Evolutionary conservation across 306 rosid species (phyloP).

Genomic region (Boehmeria nivea): DNA sequence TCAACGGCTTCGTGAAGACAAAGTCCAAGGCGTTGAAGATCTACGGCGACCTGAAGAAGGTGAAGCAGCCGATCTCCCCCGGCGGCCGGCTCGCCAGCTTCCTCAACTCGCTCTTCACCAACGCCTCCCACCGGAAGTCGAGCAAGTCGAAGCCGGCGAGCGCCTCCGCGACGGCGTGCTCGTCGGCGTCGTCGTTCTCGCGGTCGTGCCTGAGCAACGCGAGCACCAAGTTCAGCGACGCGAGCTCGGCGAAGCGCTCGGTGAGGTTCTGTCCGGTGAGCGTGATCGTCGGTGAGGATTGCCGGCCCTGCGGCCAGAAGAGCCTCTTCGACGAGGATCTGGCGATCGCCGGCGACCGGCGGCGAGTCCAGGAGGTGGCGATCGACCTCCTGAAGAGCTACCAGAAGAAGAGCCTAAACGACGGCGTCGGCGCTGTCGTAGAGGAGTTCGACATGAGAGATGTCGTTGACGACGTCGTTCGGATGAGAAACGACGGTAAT

Average conservation of each 20-base stretch:
- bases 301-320: conserved; percentile 79
- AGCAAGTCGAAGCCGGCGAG: conserved; percentile 33
- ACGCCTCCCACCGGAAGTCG: conserved; percentile 14
- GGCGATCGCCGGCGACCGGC: conserved; percentile 28
- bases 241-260: conserved; percentile 48
- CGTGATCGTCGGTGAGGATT: conserved; percentile 76
- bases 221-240: conserved; percentile 35
- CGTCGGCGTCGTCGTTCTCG: conserved; percentile 82
- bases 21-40: conserved; percentile 73
- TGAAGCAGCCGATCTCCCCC: conserved; percentile 86
- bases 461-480: conserved; percentile 5
- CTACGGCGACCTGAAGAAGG: conserved; percentile 76
- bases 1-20: conserved; percentile 46
- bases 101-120: conserved; percentile 77
- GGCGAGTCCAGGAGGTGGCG: conserved; percentile 54
- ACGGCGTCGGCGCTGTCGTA: neutral
- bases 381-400: conserved; percentile 52
- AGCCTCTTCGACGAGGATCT: conserved; percentile 28
- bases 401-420: conserved; percentile 35
- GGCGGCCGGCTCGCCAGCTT: conserved; percentile 75
- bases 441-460: conserved; percentile 31
- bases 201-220: conserved; percentile 88
- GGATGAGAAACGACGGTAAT: neutral
- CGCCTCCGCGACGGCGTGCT: conserved; percentile 47
- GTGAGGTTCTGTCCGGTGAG: conserved; percentile 87